phyloP scores from a whole-genome alignment of 345 rosid species.

The Eucalyptus lansdowneana region DNA sequence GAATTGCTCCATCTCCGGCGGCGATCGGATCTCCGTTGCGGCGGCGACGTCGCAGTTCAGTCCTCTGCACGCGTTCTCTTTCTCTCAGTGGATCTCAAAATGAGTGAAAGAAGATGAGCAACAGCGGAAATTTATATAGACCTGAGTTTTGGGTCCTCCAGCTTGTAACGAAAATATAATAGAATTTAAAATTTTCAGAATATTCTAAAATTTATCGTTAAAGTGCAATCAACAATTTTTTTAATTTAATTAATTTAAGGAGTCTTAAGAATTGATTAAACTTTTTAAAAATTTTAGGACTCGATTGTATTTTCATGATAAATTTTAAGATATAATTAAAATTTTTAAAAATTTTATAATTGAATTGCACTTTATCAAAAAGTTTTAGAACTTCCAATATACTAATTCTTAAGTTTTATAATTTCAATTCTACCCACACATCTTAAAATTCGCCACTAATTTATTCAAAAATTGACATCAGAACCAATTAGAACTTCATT shows the following conservation, averaged over 20 bases:
- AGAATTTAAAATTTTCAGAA: too few species aligned
- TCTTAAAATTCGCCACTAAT: fast-evolving
- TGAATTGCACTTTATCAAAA: fast-evolving
- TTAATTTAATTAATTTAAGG: too few species aligned
- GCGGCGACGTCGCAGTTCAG: neutral
- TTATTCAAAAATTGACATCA: too few species aligned
- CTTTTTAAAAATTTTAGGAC: too few species aligned
- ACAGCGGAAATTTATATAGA: neutral
- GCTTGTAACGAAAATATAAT: too few species aligned
- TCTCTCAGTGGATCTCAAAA: neutral
- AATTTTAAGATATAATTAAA: fast-evolving
- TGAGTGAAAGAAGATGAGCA: neutral
- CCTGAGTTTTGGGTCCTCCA: neutral
- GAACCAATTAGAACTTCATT: too few species aligned
- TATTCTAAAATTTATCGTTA: fast-evolving
- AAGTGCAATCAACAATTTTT: too few species aligned
- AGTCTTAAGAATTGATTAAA: too few species aligned
- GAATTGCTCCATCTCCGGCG: constrained; percentile 52
- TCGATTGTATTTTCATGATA: fast-evolving
- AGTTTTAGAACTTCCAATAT: fast-evolving
- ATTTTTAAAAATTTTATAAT: fast-evolving
- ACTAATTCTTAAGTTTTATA: too few species aligned
- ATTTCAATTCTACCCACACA: neutral
- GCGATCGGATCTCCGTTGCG: neutral
- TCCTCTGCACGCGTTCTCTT: neutral